Percentiles rank a stretch among this genome's conserved stretches.
Conservation (phyloP, 139 green algal species). For the Tetradesmus obliquus region DNA sequence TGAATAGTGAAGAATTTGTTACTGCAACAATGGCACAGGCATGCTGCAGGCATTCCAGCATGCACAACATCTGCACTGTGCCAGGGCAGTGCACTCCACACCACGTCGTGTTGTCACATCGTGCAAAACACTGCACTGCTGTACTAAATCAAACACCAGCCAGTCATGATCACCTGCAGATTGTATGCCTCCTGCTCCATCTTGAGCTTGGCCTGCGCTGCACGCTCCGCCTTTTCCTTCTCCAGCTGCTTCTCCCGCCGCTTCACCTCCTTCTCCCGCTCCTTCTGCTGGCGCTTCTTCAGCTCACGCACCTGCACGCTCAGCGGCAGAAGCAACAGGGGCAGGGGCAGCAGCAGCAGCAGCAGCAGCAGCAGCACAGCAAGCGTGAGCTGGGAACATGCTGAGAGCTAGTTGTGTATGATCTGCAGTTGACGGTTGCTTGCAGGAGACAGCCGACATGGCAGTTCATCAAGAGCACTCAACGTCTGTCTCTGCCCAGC, state of each 20-base stretch:
- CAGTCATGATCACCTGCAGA: constrained; percentile 56
- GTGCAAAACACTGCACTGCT: too few species aligned
- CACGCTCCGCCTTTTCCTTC: constrained; percentile 60
- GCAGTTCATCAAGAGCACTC: neutral
- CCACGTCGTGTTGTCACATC: too few species aligned
- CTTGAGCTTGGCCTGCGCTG: constrained; percentile 71
- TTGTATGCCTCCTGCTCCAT: constrained; percentile 75
- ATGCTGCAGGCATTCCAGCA: neutral
- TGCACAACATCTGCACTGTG: neutral
- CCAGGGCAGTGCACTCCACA: too few species aligned
- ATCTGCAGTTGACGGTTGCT: neutral
- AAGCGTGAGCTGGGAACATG: neutral
- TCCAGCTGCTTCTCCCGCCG: constrained; percentile 71
- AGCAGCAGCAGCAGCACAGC: neutral
- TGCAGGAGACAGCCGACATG: neutral
- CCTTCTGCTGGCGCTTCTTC: constrained; percentile 78
- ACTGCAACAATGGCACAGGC: neutral
- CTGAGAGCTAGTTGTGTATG: neutral
- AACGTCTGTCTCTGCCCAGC: neutral
- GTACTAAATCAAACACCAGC: neutral
- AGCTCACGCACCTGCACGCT: constrained; percentile 77
- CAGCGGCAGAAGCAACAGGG: too few species aligned
- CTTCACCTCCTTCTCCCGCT: constrained; percentile 72
- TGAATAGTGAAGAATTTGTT: neutral
- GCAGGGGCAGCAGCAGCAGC: neutral